These are phyloP conservation scores for Micromonas pusilla DNA, from an alignment of 139 green algal species.

Conservation along the genomic window DNA sequence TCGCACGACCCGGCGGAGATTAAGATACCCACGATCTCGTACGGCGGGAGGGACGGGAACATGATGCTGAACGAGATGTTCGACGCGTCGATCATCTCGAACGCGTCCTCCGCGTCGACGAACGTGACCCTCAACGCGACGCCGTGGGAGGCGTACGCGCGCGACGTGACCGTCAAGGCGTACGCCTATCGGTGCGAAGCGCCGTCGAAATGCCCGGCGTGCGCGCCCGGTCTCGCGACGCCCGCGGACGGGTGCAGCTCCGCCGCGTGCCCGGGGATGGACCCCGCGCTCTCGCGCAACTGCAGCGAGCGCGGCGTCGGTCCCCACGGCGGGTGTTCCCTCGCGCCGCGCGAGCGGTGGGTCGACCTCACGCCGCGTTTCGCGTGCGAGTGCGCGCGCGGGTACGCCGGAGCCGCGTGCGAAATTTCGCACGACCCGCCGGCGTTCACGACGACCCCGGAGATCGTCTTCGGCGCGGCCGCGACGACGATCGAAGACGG, in stretches of 20 bases:
- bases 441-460: background rate
- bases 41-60: background rate
- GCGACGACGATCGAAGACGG: background rate
- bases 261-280: slow-evolving; percentile 1
- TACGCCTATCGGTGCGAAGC: background rate
- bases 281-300: background rate
- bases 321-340: too few relatives aligned
- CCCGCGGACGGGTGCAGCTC: background rate
- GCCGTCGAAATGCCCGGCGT: background rate
- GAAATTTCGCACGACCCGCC: background rate
- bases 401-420: background rate
- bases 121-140: background rate
- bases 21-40: background rate
- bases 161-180: background rate
- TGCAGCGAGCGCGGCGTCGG: background rate
- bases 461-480: background rate
- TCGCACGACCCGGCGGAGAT: background rate
- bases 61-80: background rate
- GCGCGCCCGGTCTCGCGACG: background rate
- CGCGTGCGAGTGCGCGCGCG: background rate
- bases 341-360: too few relatives aligned
- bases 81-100: too few relatives aligned
- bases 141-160: background rate
- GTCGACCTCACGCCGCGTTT: background rate
- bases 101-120: too few relatives aligned